Conservation (phyloP, 495 filamentous ascomycete species). For the Podospora pseudocomata region DNA sequence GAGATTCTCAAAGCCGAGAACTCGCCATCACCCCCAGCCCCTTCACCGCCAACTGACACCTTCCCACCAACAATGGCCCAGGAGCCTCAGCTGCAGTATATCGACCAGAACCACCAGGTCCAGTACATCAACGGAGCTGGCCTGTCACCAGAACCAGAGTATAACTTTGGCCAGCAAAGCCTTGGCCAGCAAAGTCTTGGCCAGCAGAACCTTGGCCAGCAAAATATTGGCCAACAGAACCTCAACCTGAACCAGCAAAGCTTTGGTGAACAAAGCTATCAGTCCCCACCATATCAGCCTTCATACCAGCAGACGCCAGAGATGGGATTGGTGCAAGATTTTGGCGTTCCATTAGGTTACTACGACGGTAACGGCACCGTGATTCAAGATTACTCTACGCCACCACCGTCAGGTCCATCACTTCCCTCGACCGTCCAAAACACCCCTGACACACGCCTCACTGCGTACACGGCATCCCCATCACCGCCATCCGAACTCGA, state of each 20-base stretch:
- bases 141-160: constrained; percentile 2
- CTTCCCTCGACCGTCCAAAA: constrained; percentile 24
- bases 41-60: constrained; percentile 9
- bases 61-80: constrained; percentile 7
- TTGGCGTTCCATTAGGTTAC: constrained; percentile 8
- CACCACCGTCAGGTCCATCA: constrained; percentile 42
- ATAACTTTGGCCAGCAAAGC: not conserved
- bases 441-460: constrained; percentile 42
- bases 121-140: constrained; percentile 2
- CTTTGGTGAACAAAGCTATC: not conserved
- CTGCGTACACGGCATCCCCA: constrained; percentile 34
- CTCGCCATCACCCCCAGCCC: constrained; percentile 30
- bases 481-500: constrained; percentile 33
- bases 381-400: constrained; percentile 38
- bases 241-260: not conserved
- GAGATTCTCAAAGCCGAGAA: constrained; percentile 41
- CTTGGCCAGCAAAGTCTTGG: not conserved
- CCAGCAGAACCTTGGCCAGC: not conserved
- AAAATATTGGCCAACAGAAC: not conserved
- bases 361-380: constrained; percentile 17
- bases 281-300: constrained; percentile 9
- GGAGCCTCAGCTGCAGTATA: not conserved
- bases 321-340: not conserved
- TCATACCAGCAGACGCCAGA: constrained; percentile 12
- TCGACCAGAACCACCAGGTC: not conserved